These are phyloP conservation scores for Trypanosoma conorhini DNA, from an alignment of 208 protist species.

Conservation along the genomic window DNA sequence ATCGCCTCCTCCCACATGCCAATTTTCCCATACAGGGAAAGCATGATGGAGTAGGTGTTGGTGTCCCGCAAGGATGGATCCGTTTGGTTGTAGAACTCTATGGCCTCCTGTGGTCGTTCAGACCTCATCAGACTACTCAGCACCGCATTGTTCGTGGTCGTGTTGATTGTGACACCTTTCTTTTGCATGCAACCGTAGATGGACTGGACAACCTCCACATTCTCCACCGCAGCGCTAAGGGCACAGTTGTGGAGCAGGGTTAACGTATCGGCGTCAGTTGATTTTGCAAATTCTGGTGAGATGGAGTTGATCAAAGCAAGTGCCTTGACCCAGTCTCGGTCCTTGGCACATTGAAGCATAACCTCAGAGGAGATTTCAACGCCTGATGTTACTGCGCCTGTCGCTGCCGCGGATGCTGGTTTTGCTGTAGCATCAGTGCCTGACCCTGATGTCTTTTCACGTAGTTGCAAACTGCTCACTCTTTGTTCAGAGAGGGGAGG, in stretches of 20 bases:
- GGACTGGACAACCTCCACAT: slow-evolving; percentile 43
- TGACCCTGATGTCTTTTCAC: not conserved
- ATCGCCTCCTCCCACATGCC: slow-evolving; percentile 62
- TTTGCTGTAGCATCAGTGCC: not conserved
- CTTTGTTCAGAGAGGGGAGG: slow-evolving; percentile 43
- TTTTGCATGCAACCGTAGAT: slow-evolving; percentile 54
- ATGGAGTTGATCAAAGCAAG: slow-evolving; percentile 44
- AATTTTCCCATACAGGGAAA: slow-evolving; percentile 75
- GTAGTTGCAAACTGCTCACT: slow-evolving; percentile 22
- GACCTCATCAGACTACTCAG: slow-evolving; percentile 73
- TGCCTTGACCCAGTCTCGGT: slow-evolving; percentile 74
- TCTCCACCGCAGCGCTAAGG: slow-evolving; percentile 74
- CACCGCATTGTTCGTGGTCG: slow-evolving; percentile 82
- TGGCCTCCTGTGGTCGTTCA: slow-evolving; percentile 46
- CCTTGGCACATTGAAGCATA: slow-evolving; percentile 82
- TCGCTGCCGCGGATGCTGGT: slow-evolving; percentile 4
- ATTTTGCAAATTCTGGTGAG: slow-evolving; percentile 13
- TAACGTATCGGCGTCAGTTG: slow-evolving; percentile 43
- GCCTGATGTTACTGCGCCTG: not conserved
- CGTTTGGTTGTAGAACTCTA: slow-evolving; percentile 59
- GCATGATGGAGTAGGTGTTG: slow-evolving; percentile 77
- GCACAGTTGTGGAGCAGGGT: slow-evolving; percentile 91
- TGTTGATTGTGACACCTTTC: slow-evolving; percentile 48
- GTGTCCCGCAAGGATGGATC: slow-evolving; percentile 42
- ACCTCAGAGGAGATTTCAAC: slow-evolving; percentile 55